phyloP scores from a whole-genome alignment of 768 basidiomycete species.

The Austroboletus festivus region DNA sequence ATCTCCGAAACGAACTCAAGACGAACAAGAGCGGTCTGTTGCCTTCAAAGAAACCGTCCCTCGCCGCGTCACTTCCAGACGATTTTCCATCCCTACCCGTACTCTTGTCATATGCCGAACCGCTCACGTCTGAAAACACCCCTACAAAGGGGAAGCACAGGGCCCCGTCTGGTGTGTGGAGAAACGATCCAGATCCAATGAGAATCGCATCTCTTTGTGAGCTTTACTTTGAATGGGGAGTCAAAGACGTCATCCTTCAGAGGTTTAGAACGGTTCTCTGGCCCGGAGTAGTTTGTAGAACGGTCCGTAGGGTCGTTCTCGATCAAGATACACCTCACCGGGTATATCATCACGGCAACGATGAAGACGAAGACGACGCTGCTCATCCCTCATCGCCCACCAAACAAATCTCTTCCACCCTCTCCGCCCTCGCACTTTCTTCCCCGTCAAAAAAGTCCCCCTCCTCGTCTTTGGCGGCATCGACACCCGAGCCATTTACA shows the following conservation, averaged over 20 bases:
- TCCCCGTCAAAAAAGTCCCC: conserved; percentile 14
- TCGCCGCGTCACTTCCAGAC: conserved; percentile 61
- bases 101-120: conserved; percentile 73
- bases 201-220: conserved; percentile 80
- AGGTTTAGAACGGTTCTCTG: conserved; percentile 83
- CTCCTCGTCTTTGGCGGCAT: conserved; percentile 9
- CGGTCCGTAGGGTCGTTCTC: conserved; percentile 62
- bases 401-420: conserved; percentile 8
- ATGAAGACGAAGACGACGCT: not conserved
- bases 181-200: conserved; percentile 61
- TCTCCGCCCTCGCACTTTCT: conserved; percentile 16
- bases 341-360: not conserved
- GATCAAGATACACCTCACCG: conserved; percentile 38
- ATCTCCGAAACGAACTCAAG: conserved; percentile 58
- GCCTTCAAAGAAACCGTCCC: conserved; percentile 58
- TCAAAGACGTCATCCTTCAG: conserved; percentile 75
- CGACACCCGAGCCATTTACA: conserved; percentile 3
- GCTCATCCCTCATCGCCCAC: conserved; percentile 13
- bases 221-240: conserved; percentile 90
- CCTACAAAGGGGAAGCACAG: conserved; percentile 30
- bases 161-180: conserved; percentile 43
- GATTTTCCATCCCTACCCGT: conserved; percentile 73
- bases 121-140: conserved; percentile 67
- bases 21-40: conserved; percentile 66
- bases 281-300: conserved; percentile 68